These are phyloP conservation scores for Gnomoniopsis smithogilvyi DNA, from an alignment of 2,329 filamentous ascomycete species.

Conservation along the genomic window DNA sequence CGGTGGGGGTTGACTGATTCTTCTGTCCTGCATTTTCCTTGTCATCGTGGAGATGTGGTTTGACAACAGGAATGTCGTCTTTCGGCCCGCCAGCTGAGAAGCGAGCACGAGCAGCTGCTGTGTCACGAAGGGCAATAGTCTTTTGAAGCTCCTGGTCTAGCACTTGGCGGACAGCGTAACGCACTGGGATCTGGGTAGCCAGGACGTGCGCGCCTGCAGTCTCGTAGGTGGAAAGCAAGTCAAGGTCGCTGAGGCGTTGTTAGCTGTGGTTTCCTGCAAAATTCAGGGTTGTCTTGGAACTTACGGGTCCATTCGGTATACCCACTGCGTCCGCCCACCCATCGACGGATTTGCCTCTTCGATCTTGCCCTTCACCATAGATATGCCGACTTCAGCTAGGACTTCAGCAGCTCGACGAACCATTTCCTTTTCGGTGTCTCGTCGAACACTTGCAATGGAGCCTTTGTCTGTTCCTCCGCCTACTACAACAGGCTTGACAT, in stretches of 20 bases:
- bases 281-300: slow-evolving; percentile 31
- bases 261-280: background rate
- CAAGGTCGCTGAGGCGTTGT: slow-evolving; percentile 56
- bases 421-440: slow-evolving; percentile 78
- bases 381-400: slow-evolving; percentile 78
- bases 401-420: slow-evolving; percentile 76
- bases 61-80: slow-evolving; percentile 10
- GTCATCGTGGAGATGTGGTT: slow-evolving; percentile 22
- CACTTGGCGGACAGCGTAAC: slow-evolving; percentile 92
- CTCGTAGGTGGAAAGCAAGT: slow-evolving; percentile 72
- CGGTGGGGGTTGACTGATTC: slow-evolving; percentile 22
- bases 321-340: slow-evolving; percentile 61
- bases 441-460: slow-evolving; percentile 74
- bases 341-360: slow-evolving; percentile 49
- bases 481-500: slow-evolving; percentile 84
- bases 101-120: slow-evolving; percentile 62
- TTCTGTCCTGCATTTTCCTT: slow-evolving; percentile 35
- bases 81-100: slow-evolving; percentile 50
- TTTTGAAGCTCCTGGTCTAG: slow-evolving; percentile 86
- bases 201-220: slow-evolving; percentile 56
- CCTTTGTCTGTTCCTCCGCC: slow-evolving; percentile 61
- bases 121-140: slow-evolving; percentile 64
- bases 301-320: slow-evolving; percentile 94
- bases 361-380: slow-evolving; percentile 76
- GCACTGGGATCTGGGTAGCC: slow-evolving; percentile 64